phyloP scores from a whole-genome alignment of 148 eudicot species.

The Vaccinium myrtillus region DNA sequence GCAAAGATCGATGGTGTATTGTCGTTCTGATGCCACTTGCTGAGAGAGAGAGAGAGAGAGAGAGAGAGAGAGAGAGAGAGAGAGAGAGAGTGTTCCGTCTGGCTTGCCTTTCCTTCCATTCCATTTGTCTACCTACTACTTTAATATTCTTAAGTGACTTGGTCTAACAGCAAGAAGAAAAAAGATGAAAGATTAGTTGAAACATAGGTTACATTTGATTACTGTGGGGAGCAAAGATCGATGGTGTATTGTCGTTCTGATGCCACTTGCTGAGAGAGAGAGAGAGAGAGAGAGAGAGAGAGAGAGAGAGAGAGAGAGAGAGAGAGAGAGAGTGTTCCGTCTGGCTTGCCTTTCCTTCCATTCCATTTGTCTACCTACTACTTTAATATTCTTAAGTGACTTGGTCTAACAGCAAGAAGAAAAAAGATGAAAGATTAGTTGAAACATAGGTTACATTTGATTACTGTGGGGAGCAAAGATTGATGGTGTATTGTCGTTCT shows the following conservation, averaged over 20 bases:
- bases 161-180: not conserved
- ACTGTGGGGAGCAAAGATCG: conserved; percentile 73
- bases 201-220: conserved; percentile 75
- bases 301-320: not conserved
- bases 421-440: not conserved
- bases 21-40: conserved; percentile 87
- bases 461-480: conserved; percentile 72
- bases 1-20: conserved; percentile 76
- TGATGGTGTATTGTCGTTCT: conserved; percentile 87
- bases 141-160: too few relatives aligned
- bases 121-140: too few relatives aligned
- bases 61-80: too few relatives aligned
- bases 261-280: conserved; percentile 46
- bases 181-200: not conserved
- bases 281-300: not conserved
- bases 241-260: conserved; percentile 93
- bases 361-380: too few relatives aligned
- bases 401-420: not conserved
- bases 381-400: too few relatives aligned
- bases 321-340: too few relatives aligned
- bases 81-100: too few relatives aligned
- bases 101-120: too few relatives aligned
- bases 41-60: not conserved
- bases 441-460: conserved; percentile 69
- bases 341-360: too few relatives aligned